Conservation (phyloP, 805 yeast genomes). For the Ogataea naganishii region DNA sequence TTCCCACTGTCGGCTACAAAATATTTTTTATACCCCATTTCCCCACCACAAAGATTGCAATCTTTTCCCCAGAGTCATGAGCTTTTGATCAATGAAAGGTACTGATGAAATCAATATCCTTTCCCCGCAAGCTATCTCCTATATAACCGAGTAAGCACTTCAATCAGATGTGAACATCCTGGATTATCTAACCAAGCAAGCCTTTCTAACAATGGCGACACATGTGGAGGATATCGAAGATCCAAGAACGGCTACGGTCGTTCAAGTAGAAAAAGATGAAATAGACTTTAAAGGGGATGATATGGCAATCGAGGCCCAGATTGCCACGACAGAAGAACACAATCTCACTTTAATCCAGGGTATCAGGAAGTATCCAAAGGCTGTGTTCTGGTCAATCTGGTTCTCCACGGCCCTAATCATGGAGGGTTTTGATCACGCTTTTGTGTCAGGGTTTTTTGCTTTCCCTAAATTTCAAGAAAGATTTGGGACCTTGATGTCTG, state of each 20-base stretch:
- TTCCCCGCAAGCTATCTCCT: no score
- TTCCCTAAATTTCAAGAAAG: constrained; percentile 28
- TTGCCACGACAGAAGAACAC: constrained; percentile 7
- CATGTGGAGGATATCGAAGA: constrained; percentile 2
- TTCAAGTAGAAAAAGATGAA: constrained; percentile 2
- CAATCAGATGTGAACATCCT: no score
- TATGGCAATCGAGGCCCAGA: constrained; percentile 2
- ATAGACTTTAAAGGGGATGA: constrained; percentile 1
- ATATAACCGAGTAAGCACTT: no score
- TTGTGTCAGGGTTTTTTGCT: constrained; percentile 26
- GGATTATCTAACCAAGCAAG: no score
- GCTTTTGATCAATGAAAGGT: no score
- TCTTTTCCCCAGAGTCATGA: no score
- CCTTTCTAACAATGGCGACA: constrained; percentile 1
- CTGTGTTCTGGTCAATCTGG: constrained; percentile 30
- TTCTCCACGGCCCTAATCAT: constrained; percentile 29
- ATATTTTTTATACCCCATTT: no score
- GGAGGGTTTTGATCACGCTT: constrained; percentile 36
- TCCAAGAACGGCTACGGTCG: not conserved
- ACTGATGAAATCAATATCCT: no score
- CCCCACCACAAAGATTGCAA: no score
- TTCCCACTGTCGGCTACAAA: no score
- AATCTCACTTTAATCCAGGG: constrained; percentile 19
- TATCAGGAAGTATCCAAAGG: constrained; percentile 29
- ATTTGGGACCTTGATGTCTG: constrained; percentile 17